Evolutionary conservation across 192 early-diverging fungal species (phyloP).

Genomic region (Gaertneriomyces sp.): DNA sequence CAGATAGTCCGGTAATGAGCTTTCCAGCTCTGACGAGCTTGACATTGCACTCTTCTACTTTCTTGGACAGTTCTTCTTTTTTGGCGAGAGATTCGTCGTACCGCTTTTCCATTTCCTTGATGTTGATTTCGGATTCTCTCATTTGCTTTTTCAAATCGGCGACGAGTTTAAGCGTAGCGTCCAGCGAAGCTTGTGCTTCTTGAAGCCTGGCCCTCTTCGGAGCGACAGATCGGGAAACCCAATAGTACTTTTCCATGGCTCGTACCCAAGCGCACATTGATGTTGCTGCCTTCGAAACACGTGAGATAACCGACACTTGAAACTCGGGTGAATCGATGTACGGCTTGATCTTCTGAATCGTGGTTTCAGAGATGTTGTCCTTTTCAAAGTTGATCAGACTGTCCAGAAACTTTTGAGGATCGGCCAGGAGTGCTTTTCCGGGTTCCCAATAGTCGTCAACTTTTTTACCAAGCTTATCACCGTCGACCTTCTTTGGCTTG

Average conservation of each 20-base stretch:
- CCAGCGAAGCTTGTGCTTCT: slow-evolving; percentile 56
- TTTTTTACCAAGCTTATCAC: slow-evolving; percentile 60
- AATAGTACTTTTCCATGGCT: slow-evolving; percentile 66
- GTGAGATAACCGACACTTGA: slow-evolving; percentile 53
- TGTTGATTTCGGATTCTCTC: slow-evolving; percentile 56
- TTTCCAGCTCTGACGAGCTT: slow-evolving; percentile 57
- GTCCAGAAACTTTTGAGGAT: slow-evolving; percentile 62
- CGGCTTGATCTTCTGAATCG: slow-evolving; percentile 56
- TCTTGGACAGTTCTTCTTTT: slow-evolving; percentile 59
- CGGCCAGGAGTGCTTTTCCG: slow-evolving; percentile 44
- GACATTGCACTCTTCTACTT: slow-evolving; percentile 58
- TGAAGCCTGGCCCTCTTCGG: slow-evolving; percentile 55
- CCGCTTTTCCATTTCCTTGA: slow-evolving; percentile 62
- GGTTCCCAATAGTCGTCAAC: slow-evolving; percentile 60
- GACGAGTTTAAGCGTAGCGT: slow-evolving; percentile 50
- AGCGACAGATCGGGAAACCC: slow-evolving; percentile 53
- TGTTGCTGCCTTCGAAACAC: slow-evolving; percentile 58
- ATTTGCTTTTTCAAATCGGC: slow-evolving; percentile 60
- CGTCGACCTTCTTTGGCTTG: slow-evolving; percentile 62
- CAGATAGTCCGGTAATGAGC: slow-evolving; percentile 54
- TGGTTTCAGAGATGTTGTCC: slow-evolving; percentile 53
- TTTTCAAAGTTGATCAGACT: slow-evolving; percentile 61
- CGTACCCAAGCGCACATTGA: slow-evolving; percentile 65
- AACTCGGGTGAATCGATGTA: slow-evolving; percentile 66
- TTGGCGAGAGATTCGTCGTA: slow-evolving; percentile 58